Conservation (phyloP, 345 rosid species). For the Syzygium aqueum region DNA sequence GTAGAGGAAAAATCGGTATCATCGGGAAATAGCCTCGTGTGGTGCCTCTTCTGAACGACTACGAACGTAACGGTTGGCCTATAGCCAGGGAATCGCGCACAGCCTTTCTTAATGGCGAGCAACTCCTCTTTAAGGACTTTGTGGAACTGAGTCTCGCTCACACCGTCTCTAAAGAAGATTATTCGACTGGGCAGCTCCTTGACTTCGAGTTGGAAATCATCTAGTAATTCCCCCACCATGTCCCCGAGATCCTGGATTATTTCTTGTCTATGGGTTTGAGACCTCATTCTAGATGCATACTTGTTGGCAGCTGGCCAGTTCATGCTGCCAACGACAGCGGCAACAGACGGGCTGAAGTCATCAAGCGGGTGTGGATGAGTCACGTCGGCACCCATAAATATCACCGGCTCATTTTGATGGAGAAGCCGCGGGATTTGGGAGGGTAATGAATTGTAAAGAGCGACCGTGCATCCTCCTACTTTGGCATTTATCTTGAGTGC, state of each 20-base stretch:
- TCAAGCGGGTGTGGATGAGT: slow-evolving; percentile 97
- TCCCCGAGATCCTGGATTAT: slow-evolving; percentile 76
- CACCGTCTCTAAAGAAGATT: slow-evolving; percentile 93
- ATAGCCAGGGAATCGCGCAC: slow-evolving; percentile 48
- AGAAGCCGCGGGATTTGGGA: slow-evolving; percentile 77
- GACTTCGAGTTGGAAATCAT: slow-evolving; percentile 58
- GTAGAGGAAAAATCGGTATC: slow-evolving; percentile 26
- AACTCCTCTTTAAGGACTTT: slow-evolving; percentile 75
- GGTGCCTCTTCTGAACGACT: slow-evolving; percentile 94
- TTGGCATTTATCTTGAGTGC: slow-evolving; percentile 96
- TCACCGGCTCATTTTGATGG: slow-evolving; percentile 62
- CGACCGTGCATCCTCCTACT: slow-evolving; percentile 88
- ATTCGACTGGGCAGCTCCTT: slow-evolving; percentile 69
- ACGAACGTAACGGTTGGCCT: slow-evolving; percentile 70
- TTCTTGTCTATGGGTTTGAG: slow-evolving; percentile 95
- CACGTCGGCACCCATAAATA: slow-evolving; percentile 98
- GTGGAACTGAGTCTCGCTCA: slow-evolving; percentile 85
- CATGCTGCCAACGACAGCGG: slow-evolving; percentile 98
- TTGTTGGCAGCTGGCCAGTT: slow-evolving; percentile 98
- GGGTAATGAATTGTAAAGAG: slow-evolving; percentile 70
- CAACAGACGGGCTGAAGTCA: slow-evolving; percentile 89
- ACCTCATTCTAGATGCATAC: slow-evolving; percentile 81
- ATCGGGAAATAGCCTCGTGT: slow-evolving; percentile 66
- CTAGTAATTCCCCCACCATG: slow-evolving; percentile 80
- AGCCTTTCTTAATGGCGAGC: slow-evolving; percentile 57